Evolutionary conservation across 192 early-diverging fungal species (phyloP).

Genomic region (Podila epicladia): DNA sequence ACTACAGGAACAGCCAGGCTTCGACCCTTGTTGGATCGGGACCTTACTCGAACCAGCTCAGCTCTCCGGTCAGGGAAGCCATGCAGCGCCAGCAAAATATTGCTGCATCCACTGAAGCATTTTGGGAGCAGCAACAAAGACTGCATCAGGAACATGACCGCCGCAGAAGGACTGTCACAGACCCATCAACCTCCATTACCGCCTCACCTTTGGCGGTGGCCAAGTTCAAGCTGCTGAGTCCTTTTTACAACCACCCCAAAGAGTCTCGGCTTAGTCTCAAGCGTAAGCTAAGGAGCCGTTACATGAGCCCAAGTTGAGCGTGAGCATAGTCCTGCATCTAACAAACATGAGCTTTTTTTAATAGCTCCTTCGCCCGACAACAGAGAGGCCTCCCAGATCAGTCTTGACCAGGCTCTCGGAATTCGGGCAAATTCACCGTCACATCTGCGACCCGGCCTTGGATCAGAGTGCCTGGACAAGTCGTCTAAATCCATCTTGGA

Average conservation of each 20-base stretch:
- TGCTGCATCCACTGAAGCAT: not conserved
- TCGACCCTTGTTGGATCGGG: constrained; percentile 5
- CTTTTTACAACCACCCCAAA: not conserved
- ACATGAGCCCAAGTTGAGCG: not conserved
- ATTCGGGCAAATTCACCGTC: not conserved
- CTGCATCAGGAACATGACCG: not conserved
- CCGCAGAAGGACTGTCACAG: not conserved
- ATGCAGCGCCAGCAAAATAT: not conserved
- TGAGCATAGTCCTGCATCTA: not conserved
- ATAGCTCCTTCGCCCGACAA: not conserved
- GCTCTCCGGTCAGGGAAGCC: not conserved
- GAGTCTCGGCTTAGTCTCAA: not conserved
- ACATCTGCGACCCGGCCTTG: not conserved
- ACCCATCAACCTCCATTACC: not conserved
- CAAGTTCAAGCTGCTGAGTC: not conserved
- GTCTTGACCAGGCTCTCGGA: not conserved
- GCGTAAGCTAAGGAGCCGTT: not conserved
- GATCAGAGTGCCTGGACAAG: constrained; percentile 5
- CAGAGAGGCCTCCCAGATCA: not conserved
- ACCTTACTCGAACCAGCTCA: not conserved
- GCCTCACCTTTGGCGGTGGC: not conserved
- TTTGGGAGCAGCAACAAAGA: not conserved
- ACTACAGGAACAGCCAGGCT: not conserved
- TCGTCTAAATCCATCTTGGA: not conserved
- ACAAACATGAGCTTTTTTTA: not conserved